These are phyloP conservation scores for Xerocomus potaroensis DNA, from an alignment of 768 basidiomycete species.

Conservation along the genomic window DNA sequence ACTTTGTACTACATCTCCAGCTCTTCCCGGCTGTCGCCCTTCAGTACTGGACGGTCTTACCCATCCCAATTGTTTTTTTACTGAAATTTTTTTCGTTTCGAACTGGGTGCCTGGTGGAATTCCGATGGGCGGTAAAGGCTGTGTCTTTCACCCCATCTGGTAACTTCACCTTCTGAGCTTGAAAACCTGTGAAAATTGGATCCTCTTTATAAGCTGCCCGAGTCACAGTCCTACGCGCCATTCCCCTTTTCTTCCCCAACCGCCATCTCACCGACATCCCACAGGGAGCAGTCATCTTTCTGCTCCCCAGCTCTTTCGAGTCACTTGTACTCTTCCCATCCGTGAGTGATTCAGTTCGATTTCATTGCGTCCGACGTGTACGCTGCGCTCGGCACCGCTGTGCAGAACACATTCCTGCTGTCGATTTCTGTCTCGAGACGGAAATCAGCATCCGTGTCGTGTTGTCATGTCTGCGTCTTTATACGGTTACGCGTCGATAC, in stretches of 20 bases:
- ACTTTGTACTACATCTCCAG: too few relatives aligned
- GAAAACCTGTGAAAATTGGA: conserved; percentile 31
- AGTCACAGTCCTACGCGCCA: conserved; percentile 19
- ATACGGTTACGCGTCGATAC: conserved; percentile 15
- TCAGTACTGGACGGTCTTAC: too few relatives aligned
- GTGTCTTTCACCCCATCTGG: conserved; percentile 20
- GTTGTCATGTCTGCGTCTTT: conserved; percentile 13
- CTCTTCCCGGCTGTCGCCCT: too few relatives aligned
- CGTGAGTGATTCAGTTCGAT: conserved; percentile 29
- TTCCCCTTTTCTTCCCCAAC: conserved; percentile 11
- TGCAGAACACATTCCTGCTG: conserved; percentile 11
- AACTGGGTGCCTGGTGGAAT: conserved; percentile 5
- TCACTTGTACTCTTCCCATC: conserved; percentile 17
- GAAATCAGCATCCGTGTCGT: conserved; percentile 23
- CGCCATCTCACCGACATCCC: conserved; percentile 20
- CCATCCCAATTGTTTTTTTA: too few relatives aligned
- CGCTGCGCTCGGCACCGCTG: conserved; percentile 17
- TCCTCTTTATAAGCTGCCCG: conserved; percentile 29
- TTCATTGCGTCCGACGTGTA: conserved; percentile 32
- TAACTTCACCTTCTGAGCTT: conserved; percentile 33
- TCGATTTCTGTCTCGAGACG: conserved; percentile 29
- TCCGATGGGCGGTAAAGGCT: conserved; percentile 15
- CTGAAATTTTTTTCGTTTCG: not conserved
- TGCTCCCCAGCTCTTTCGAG: conserved; percentile 22
- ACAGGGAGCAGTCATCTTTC: conserved; percentile 14